A percentile compares a stretch with the other conserved stretches of the same genome.
Conservation (phyloP, 129 eudicot genomes). For the Lactuca saligna region DNA sequence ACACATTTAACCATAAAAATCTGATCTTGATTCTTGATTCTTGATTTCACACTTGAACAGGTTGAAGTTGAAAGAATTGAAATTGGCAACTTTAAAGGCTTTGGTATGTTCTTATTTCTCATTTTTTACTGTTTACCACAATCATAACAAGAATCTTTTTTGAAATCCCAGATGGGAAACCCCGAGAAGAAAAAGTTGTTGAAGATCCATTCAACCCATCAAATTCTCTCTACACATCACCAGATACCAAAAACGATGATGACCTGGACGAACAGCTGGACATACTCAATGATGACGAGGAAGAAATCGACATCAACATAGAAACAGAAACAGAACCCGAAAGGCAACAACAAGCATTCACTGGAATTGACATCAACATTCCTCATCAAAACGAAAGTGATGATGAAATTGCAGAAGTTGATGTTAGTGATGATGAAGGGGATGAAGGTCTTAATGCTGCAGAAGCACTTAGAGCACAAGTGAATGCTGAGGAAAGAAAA, state of each 20-base stretch:
- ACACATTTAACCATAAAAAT: neutral
- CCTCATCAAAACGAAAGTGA: conserved; percentile 77
- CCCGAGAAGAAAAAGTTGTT: conserved; percentile 47
- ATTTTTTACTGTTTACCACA: neutral
- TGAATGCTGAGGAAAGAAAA: conserved; percentile 59
- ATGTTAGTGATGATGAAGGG: conserved; percentile 70
- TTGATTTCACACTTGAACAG: conserved; percentile 38
- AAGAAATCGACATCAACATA: conserved; percentile 35
- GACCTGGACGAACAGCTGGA: conserved; percentile 82
- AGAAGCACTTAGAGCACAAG: conserved; percentile 92
- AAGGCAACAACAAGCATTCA: conserved; percentile 43
- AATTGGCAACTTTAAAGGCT: conserved; percentile 65
- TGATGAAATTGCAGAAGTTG: conserved; percentile 86
- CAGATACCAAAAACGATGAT: conserved; percentile 61
- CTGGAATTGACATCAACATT: conserved; percentile 78
- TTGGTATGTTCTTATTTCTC: conserved; percentile 40
- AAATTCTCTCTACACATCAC: conserved; percentile 47
- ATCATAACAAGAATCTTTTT: conserved; percentile 3
- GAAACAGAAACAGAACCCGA: conserved; percentile 34
- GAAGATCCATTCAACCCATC: conserved; percentile 39
- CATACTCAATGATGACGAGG: conserved; percentile 74
- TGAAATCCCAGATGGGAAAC: conserved; percentile 47
- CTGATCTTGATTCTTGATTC: neutral
- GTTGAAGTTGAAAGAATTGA: conserved; percentile 86
- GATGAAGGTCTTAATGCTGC: conserved; percentile 73